These are phyloP conservation scores for Starmerella bombi DNA, from an alignment of 805 yeast genomes.

Conservation along the genomic window DNA sequence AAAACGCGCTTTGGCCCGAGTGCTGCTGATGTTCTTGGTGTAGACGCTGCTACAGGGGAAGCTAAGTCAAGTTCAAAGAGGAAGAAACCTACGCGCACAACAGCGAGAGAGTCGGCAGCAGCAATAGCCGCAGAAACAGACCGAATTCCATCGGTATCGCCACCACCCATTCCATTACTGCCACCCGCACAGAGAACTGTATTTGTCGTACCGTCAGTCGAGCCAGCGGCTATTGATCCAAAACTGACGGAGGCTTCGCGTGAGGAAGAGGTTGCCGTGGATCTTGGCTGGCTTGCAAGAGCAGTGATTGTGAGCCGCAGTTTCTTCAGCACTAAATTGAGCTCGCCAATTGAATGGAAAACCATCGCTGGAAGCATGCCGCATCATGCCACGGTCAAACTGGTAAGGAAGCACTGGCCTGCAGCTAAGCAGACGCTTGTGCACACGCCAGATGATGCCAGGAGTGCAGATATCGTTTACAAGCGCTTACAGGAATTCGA, in stretches of 20 bases:
- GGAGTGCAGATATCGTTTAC: constrained; percentile 2
- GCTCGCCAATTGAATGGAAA: constrained; percentile 52
- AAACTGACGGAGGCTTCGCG: background rate
- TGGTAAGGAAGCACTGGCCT: constrained; percentile 57
- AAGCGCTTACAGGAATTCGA: constrained; percentile 45
- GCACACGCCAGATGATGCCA: constrained; percentile 38
- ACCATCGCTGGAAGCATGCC: constrained; percentile 40
- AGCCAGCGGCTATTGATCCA: background rate
- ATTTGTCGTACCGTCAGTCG: background rate
- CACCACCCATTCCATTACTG: too few relatives aligned
- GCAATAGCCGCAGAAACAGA: background rate
- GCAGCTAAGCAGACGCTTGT: constrained; percentile 45
- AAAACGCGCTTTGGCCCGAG: constrained; percentile 15
- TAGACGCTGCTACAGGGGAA: constrained; percentile 1
- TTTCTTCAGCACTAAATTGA: constrained; percentile 44
- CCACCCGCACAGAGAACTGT: background rate
- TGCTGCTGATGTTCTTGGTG: constrained; percentile 15
- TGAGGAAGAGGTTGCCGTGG: background rate
- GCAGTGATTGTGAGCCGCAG: constrained; percentile 33
- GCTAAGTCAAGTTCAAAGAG: background rate
- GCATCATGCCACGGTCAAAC: constrained; percentile 30
- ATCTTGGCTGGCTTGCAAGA: constrained; percentile 6
- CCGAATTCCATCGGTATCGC: background rate
- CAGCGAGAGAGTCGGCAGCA: background rate
- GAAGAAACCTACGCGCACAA: background rate